Conservation (phyloP, 1,284 basidiomycete genomes). For the Pseudozyma hubeiensis region DNA sequence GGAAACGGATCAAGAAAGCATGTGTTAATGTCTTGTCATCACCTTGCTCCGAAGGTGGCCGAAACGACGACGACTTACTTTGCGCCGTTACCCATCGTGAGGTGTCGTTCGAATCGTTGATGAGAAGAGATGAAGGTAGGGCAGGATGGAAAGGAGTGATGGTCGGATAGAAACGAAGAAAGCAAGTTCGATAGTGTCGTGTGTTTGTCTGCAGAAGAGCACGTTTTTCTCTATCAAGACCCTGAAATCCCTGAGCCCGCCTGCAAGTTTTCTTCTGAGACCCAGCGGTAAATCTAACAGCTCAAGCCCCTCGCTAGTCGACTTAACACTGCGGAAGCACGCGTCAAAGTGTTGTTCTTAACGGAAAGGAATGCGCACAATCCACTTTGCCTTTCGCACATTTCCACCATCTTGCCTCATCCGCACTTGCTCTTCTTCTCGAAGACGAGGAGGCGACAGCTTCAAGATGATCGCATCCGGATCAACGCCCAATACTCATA, state of each 20-base stretch:
- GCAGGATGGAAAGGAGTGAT: not conserved
- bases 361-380: not conserved
- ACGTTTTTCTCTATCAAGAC: slow-evolving; percentile 3
- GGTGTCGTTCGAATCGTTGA: not conserved
- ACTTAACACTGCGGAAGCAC: too few species aligned
- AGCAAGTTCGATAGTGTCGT: too few species aligned
- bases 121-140: not conserved
- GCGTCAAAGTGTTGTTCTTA: slow-evolving; percentile 3
- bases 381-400: not conserved
- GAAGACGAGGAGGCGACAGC: not conserved
- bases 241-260: not conserved
- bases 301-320: not conserved
- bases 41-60: not conserved
- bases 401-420: not conserved
- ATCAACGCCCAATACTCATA: not conserved
- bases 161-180: not conserved
- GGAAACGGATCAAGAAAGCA: not conserved
- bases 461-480: not conserved
- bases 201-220: too few species aligned
- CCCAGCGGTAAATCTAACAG: too few species aligned
- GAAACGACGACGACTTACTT: slow-evolving; percentile 34
- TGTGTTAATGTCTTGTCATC: not conserved
- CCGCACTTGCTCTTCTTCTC: not conserved
- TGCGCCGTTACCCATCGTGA: slow-evolving; percentile 59
- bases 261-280: not conserved